phyloP scores from a whole-genome alignment of 495 filamentous ascomycete genomes.

The Arthonia radiata region DNA sequence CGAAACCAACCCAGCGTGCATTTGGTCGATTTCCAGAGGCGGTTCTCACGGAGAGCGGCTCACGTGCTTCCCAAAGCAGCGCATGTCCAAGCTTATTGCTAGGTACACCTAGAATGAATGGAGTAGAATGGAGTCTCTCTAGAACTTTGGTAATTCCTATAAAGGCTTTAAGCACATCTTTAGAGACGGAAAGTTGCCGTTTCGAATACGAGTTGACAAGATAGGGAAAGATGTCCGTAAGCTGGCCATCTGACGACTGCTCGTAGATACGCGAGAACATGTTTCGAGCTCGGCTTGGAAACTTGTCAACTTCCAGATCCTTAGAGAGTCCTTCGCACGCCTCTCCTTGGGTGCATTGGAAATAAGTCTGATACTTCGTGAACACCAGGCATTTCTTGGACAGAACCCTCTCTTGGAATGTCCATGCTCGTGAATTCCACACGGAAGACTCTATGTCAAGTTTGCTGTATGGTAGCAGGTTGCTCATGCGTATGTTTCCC shows the following conservation, averaged over 20 bases:
- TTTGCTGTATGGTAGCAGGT: background rate
- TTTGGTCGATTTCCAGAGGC: no score
- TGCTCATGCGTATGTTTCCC: conserved; percentile 2
- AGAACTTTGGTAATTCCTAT: conserved; percentile 8
- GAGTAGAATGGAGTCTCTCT: no score
- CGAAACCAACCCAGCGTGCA: no score
- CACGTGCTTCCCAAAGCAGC: no score
- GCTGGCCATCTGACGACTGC: conserved; percentile 8
- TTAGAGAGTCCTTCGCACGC: conserved; percentile 11
- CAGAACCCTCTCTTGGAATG: conserved; percentile 4
- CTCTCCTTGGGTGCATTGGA: conserved; percentile 6
- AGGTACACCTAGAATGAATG: no score
- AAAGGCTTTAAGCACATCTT: conserved; percentile 14
- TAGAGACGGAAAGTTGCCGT: conserved; percentile 8
- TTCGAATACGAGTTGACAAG: no score
- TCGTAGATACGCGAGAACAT: conserved; percentile 5
- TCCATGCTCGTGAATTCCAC: conserved; percentile 6
- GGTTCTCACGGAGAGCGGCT: no score
- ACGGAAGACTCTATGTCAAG: conserved; percentile 1
- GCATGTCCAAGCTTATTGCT: no score
- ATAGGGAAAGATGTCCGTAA: conserved; percentile 9
- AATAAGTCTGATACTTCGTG: conserved; percentile 5
- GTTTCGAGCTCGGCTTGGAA: conserved; percentile 11
- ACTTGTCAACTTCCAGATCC: no score
- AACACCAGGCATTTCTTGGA: conserved; percentile 5